Evolutionary conservation across 495 filamentous ascomycete genomes (phyloP).

Genomic region (Talaromyces adpressus): DNA sequence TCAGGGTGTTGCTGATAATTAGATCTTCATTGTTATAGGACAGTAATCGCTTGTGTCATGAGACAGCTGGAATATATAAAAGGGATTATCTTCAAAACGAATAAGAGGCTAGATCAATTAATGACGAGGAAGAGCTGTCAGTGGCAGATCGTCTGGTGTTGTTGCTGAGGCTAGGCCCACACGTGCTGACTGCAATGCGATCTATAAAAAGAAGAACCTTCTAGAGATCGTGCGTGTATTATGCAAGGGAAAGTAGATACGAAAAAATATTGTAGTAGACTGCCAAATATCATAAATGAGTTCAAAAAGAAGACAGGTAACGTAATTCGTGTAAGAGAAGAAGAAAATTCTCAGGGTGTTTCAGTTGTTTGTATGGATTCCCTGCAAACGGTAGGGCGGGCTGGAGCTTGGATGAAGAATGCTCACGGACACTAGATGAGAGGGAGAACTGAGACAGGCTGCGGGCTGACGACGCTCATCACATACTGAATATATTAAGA

Average conservation of each 20-base stretch:
- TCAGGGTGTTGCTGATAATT: background rate
- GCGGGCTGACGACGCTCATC: background rate
- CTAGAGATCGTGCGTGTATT: background rate
- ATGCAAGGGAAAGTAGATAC: background rate
- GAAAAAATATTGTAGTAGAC: background rate
- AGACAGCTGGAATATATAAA: background rate
- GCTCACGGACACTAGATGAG: background rate
- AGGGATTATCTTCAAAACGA: background rate
- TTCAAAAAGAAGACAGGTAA: background rate
- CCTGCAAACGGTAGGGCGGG: background rate
- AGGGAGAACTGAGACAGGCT: background rate
- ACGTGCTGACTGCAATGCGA: background rate
- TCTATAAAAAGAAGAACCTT: background rate
- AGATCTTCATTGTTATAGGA: background rate
- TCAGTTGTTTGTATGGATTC: background rate
- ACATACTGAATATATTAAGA: background rate
- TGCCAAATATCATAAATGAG: background rate
- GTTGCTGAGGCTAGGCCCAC: background rate
- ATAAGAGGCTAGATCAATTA: background rate
- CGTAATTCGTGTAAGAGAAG: background rate
- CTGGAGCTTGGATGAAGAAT: background rate
- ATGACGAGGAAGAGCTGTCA: background rate
- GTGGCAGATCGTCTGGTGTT: background rate
- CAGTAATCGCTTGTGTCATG: background rate
- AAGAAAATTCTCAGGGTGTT: background rate